Conservation (phyloP, 140 eudicot species). For the Flaveria floridana region DNA sequence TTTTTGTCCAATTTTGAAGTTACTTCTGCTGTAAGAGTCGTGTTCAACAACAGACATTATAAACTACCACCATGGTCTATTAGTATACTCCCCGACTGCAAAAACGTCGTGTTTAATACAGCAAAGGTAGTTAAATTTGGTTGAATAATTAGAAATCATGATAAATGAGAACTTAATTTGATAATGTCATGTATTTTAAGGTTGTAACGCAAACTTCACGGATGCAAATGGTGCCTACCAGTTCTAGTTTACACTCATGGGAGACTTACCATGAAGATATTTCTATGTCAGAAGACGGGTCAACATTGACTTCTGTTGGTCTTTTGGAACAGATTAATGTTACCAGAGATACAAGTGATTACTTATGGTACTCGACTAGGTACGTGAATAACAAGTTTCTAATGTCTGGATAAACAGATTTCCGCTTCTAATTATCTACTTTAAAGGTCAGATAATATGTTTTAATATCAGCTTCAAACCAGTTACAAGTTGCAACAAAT, state of each 20-base stretch:
- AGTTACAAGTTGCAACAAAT: too few species aligned
- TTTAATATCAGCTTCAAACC: background rate
- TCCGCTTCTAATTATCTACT: background rate
- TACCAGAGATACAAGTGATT: slow-evolving; percentile 84
- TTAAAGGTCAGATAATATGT: background rate
- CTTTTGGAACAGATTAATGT: slow-evolving; percentile 79
- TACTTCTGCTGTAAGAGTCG: slow-evolving; percentile 56
- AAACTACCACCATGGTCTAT: slow-evolving; percentile 93
- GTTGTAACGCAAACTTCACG: slow-evolving; percentile 74
- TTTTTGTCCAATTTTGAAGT: slow-evolving; percentile 68
- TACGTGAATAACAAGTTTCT: slow-evolving; percentile 15
- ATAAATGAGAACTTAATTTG: slow-evolving; percentile 10
- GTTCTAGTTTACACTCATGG: slow-evolving; percentile 62
- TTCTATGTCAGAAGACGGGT: slow-evolving; percentile 41
- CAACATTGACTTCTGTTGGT: slow-evolving; percentile 56
- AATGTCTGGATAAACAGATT: background rate
- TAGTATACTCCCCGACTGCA: slow-evolving; percentile 90
- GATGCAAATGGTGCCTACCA: slow-evolving; percentile 58
- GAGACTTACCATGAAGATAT: slow-evolving; percentile 64
- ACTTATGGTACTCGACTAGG: slow-evolving; percentile 93
- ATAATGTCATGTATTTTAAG: slow-evolving; percentile 33
- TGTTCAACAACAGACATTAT: slow-evolving; percentile 61
- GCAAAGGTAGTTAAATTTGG: slow-evolving; percentile 56
- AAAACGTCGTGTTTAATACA: slow-evolving; percentile 76
- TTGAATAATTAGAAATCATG: background rate